These are phyloP conservation scores for Candida berthetii DNA, from an alignment of 805 yeast species.

Conservation along the genomic window DNA sequence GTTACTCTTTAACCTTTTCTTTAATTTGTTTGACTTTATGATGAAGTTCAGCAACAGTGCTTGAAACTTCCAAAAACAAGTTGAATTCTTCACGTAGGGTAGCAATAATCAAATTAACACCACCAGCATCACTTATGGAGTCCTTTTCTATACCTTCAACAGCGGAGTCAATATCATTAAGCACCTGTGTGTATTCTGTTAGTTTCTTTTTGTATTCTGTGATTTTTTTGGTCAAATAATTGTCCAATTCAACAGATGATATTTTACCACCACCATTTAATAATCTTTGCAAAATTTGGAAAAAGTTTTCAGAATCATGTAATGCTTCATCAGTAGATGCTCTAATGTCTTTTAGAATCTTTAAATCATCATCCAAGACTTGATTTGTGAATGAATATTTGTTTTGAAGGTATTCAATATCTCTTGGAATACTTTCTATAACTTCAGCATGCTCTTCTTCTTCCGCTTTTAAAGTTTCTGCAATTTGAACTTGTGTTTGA, in stretches of 20 bases:
- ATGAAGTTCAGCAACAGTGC: constrained; percentile 67
- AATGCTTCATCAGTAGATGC: constrained; percentile 31
- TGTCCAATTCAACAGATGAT: constrained; percentile 50
- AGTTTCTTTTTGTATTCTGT: constrained; percentile 33
- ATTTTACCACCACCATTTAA: constrained; percentile 49
- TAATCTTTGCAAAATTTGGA: constrained; percentile 45
- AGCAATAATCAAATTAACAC: constrained; percentile 46
- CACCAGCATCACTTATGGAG: constrained; percentile 32
- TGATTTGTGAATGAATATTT: constrained; percentile 60
- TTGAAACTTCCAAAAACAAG: constrained; percentile 70
- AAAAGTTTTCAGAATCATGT: constrained; percentile 44
- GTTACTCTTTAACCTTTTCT: not conserved
- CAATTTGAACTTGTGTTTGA: constrained; percentile 65
- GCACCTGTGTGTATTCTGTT: constrained; percentile 40
- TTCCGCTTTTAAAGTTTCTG: constrained; percentile 60
- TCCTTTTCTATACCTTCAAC: constrained; percentile 56
- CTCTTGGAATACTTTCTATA: constrained; percentile 68
- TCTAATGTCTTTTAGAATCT: constrained; percentile 39
- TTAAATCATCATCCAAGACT: constrained; percentile 46
- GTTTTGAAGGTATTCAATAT: constrained; percentile 55
- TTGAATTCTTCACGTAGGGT: constrained; percentile 64
- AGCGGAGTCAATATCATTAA: constrained; percentile 52
- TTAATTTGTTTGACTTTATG: constrained; percentile 33
- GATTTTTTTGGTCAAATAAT: constrained; percentile 42
- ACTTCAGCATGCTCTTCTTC: constrained; percentile 56